Evolutionary conservation across 1,284 basidiomycete species (phyloP), one percentile per base, ranked within the genome.

Genomic region (Heterobasidion parviporum): DNA sequence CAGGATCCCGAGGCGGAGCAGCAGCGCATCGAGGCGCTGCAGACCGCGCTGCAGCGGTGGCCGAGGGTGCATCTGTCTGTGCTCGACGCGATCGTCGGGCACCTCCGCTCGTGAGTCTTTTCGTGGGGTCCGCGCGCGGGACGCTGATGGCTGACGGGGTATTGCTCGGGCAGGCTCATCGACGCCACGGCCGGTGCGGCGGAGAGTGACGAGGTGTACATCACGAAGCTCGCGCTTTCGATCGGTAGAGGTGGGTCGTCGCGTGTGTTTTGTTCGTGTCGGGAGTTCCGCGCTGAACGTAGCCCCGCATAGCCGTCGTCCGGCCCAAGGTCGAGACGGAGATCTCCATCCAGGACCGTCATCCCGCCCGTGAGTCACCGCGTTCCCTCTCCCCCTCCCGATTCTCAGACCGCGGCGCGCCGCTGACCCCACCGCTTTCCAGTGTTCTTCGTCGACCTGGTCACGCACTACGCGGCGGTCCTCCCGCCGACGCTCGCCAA

Each of bases 141-240:
- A 18, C 18, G 18, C 18, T 18, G 18, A 16, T 47, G 8, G n/a
- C 16, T 18, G 46, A 16, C 46, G 9, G 26, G 2, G 41, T 3
- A 12, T 26, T 5, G 26, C 16, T 47, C 7, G 46, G 56, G 5
- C 47, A 91, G 90, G 3, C 71, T 96, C 56, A 82, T 93, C 52
- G 77, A 80, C 15, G 77, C 76, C 1, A 94, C 92, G 6, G 26
- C 26, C 2, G 77, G 74, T 52, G 76, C 78, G 7, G 84, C 89
- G 12, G 86, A 96, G 66, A 60, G 78, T 0, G 79, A 88, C 63
- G 85, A 90, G 57, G 74, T 92, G 6, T 97, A 87, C 67, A 75
- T 89, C 57, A 84, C 88, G 48, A 98, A 98, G 71, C 74, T 98
- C 50, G 89, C 91, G 0, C 74, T 96, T 54, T 89, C 92, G 6